Conservation (phyloP, 148 eudicot genomes). For the Camellia japonica region DNA sequence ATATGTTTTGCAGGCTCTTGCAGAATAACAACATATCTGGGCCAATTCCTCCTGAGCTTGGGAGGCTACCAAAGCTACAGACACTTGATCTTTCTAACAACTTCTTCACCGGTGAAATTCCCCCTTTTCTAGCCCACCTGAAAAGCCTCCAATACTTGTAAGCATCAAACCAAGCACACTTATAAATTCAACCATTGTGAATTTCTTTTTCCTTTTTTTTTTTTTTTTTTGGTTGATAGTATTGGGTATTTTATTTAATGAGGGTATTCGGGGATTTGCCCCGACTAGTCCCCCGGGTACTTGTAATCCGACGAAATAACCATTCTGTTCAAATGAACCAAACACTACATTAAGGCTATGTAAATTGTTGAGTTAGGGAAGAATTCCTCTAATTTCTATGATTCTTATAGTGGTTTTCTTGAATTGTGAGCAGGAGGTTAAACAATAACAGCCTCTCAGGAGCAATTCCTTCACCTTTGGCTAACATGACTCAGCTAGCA, state of each 20-base stretch:
- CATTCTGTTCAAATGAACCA: too few relatives aligned
- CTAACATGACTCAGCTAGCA: slow-evolving; percentile 78
- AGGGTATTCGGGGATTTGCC: too few relatives aligned
- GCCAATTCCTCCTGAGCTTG: slow-evolving; percentile 66
- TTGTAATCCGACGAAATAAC: too few relatives aligned
- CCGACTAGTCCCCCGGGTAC: too few relatives aligned
- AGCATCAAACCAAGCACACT: slow-evolving; percentile 18
- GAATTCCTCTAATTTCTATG: neutral
- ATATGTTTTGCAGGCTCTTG: slow-evolving; percentile 47
- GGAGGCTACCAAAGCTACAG: slow-evolving; percentile 69
- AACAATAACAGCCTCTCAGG: slow-evolving; percentile 87
- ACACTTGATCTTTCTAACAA: slow-evolving; percentile 77
- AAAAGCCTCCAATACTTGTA: slow-evolving; percentile 74
- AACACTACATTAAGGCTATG: too few relatives aligned
- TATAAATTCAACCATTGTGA: neutral
- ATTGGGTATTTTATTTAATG: too few relatives aligned
- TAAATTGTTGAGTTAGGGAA: neutral
- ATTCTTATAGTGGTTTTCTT: neutral
- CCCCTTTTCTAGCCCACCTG: slow-evolving; percentile 60
- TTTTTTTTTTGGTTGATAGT: too few relatives aligned
- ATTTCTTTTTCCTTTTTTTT: neutral
- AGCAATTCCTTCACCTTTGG: slow-evolving; percentile 63
- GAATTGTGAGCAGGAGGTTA: slow-evolving; percentile 59
- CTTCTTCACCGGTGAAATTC: slow-evolving; percentile 57
- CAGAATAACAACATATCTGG: slow-evolving; percentile 89